Conservation (phyloP, 306 rosid species). For the Sechiopsis laciniata region DNA sequence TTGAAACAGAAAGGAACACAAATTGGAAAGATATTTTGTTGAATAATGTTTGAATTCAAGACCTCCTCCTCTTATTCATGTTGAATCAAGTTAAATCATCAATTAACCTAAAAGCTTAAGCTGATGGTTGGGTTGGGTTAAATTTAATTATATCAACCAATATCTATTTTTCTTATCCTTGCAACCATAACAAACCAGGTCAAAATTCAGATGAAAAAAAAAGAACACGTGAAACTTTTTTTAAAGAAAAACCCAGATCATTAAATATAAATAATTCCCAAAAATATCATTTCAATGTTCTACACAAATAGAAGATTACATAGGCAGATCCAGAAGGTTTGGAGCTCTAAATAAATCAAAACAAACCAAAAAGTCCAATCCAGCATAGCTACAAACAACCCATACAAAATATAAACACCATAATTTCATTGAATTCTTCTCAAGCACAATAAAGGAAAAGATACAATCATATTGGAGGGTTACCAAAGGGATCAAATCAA, state of each 20-base stretch:
- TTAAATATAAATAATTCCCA: background rate
- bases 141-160: too few relatives aligned
- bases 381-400: background rate
- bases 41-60: too few relatives aligned
- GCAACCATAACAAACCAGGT: background rate
- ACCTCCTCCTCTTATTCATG: too few relatives aligned
- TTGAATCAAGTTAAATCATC: too few relatives aligned
- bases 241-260: background rate
- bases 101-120: too few relatives aligned
- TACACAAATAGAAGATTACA: background rate
- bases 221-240: too few relatives aligned
- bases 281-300: background rate
- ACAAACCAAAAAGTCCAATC: slow-evolving; percentile 1
- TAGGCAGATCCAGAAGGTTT: slow-evolving; percentile 14
- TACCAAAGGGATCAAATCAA: background rate
- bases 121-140: too few relatives aligned
- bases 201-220: background rate
- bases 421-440: background rate
- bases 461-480: background rate
- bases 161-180: background rate
- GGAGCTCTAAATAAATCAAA: slow-evolving; percentile 4
- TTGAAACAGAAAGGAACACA: background rate
- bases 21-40: background rate
- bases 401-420: background rate
- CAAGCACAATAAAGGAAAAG: background rate